These are phyloP conservation scores for Cercophora scortea DNA, from an alignment of 495 filamentous ascomycete genomes.

Conservation along the genomic window DNA sequence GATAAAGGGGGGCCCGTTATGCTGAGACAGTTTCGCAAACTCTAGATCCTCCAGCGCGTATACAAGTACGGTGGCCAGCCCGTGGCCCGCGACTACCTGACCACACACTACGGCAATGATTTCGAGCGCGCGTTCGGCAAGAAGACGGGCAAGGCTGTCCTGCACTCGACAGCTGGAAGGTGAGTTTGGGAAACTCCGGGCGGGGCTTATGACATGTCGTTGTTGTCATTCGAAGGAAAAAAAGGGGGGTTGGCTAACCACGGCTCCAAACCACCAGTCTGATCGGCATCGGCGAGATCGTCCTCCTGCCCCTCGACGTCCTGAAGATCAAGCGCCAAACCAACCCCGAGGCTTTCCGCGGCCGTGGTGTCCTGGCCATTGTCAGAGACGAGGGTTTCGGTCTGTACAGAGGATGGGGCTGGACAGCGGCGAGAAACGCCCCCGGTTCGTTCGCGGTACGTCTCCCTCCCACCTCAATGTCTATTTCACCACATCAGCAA, in stretches of 20 bases:
- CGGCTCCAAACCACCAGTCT: slow-evolving; percentile 42
- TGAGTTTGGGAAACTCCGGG: too few species aligned
- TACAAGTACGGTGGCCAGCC: slow-evolving; percentile 99
- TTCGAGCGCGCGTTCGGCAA: slow-evolving; percentile 91
- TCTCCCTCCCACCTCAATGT: slow-evolving; percentile 5
- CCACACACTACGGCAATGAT: slow-evolving; percentile 65
- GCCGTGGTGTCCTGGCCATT: slow-evolving; percentile 84
- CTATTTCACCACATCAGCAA: neutral
- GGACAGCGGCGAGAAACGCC: slow-evolving; percentile 96
- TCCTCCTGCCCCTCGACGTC: slow-evolving; percentile 90
- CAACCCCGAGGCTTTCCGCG: slow-evolving; percentile 95
- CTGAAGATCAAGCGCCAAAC: slow-evolving; percentile 99
- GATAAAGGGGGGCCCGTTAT: too few species aligned
- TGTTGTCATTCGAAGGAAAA: slow-evolving; percentile 42
- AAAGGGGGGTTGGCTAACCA: neutral
- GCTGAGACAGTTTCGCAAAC: too few species aligned
- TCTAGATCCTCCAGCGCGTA: slow-evolving; percentile 75
- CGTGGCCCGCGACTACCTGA: slow-evolving; percentile 85
- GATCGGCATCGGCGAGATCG: slow-evolving; percentile 94
- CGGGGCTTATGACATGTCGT: too few species aligned
- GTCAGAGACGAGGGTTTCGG: slow-evolving; percentile 91
- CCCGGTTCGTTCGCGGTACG: slow-evolving; percentile 94
- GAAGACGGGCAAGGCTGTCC: slow-evolving; percentile 95
- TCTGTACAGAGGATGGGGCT: slow-evolving; percentile 91
- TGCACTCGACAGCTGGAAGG: slow-evolving; percentile 85